Evolutionary conservation across 129 eudicot species (phyloP), one percentile per base, ranked within the genome.

Genomic region (Tagetes patula): DNA sequence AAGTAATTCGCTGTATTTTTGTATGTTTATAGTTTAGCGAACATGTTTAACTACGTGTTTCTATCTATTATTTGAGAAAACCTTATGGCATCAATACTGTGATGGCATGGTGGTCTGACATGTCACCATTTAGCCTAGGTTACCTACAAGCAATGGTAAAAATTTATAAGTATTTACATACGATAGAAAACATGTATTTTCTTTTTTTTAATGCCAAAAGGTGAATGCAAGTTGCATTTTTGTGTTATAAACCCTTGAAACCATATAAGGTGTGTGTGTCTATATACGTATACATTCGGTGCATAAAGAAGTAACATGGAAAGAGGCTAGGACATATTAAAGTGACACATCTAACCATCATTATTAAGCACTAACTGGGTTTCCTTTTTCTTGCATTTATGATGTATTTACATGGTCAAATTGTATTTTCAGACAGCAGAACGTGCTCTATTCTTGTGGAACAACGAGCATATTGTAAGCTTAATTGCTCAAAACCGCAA

Each of bases 381-480:
- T 11, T 14, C 30, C 38, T 63, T 43, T 65, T 20, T 13, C 31
- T 30, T 8, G 11, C 2, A 7, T 5, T 4, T 65, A 14, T 67
- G 11, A 69, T 3, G 7, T 69, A 33, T 36, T 11, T 48, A 48
- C 48, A 13, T 33, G 12, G 41, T 34, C 43, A 37, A 36, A 69
- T 69, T 69, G 2, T 48, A 5, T 52, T 59, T 46, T 53, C 85
- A 90, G 96, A 89, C 87, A n/a, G 88, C 93, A 70, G 96, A 90
- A 70, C 75, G 96, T 74, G 96, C 96, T 42, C 90, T 90, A 4
- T 90, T 87, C 56, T 41, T 87, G 65, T 90, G 96, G 96, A 90
- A 87, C 42, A 90, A 87, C 49, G 89, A 90, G 75, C 91, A 87
- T 72, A 90, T 87, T 14, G 84, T 85, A 8, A 56, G 80, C 61